Conservation (phyloP, 2,329 filamentous ascomycete genomes). For the Teratosphaeria zuluensis region DNA sequence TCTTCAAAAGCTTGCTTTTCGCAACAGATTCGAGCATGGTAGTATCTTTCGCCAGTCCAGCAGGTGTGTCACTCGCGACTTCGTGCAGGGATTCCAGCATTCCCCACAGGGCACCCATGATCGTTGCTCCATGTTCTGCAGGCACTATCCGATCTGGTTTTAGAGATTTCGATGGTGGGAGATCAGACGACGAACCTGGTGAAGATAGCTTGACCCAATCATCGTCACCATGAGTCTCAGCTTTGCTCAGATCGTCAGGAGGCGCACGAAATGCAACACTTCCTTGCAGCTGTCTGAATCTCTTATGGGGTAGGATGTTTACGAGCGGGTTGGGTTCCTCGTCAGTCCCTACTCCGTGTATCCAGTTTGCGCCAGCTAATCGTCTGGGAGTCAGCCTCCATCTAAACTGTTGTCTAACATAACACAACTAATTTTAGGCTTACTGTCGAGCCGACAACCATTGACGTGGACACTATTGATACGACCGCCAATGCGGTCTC, state of each 20-base stretch:
- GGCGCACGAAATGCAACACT: slow-evolving; percentile 9
- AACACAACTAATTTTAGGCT: too few species aligned
- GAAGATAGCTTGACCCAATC: slow-evolving; percentile 7
- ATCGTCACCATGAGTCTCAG: background rate
- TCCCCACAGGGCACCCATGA: slow-evolving; percentile 11
- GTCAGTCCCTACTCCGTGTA: slow-evolving; percentile 16
- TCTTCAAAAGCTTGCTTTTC: slow-evolving; percentile 4
- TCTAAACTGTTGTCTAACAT: too few species aligned
- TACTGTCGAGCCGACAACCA: slow-evolving; percentile 10
- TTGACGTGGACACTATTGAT: slow-evolving; percentile 14
- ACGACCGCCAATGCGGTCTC: slow-evolving; percentile 16
- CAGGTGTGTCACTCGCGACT: slow-evolving; percentile 3
- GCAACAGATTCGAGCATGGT: slow-evolving; percentile 12
- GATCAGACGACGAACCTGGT: background rate
- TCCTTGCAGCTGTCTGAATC: slow-evolving; percentile 7
- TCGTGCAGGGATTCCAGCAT: slow-evolving; percentile 12
- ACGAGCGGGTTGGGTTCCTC: slow-evolving; percentile 16
- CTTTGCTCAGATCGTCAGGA: background rate
- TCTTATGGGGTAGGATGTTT: slow-evolving; percentile 13
- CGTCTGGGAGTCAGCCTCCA: too few species aligned
- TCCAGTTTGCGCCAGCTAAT: slow-evolving; percentile 17
- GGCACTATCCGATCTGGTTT: slow-evolving; percentile 10
- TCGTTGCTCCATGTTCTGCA: slow-evolving; percentile 3
- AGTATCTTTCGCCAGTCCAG: slow-evolving; percentile 8
- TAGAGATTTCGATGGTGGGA: background rate